phyloP scores from a whole-genome alignment of 306 rosid genomes.

The Casuarina cunninghamiana region DNA sequence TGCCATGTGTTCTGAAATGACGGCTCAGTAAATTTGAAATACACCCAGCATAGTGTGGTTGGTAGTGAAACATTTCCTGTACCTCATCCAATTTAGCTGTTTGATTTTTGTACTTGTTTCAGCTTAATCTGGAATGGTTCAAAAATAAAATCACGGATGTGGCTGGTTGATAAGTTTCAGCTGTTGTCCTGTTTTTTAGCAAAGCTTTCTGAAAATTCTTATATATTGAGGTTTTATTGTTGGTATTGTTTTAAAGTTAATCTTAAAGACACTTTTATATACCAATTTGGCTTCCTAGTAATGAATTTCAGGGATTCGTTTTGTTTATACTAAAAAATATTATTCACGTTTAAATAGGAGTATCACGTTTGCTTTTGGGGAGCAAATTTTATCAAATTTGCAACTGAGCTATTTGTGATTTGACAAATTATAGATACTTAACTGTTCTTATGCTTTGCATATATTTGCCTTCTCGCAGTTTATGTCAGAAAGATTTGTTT shows the following conservation, averaged over 20 bases:
- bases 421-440: background rate
- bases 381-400: background rate
- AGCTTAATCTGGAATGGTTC: slow-evolving; percentile 5
- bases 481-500: background rate
- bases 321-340: background rate
- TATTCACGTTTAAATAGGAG: background rate
- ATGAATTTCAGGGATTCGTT: background rate
- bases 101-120: background rate
- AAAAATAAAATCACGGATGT: background rate
- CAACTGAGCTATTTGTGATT: background rate
- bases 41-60: slow-evolving; percentile 32
- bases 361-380: background rate
- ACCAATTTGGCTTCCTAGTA: background rate
- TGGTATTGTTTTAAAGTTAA: background rate
- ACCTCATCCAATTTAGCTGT: slow-evolving; percentile 24
- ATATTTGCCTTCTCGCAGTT: too few species aligned
- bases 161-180: background rate
- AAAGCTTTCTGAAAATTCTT: background rate
- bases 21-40: slow-evolving; percentile 47
- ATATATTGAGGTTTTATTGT: background rate
- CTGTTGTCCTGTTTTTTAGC: background rate
- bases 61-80: slow-evolving; percentile 28
- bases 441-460: too few species aligned
- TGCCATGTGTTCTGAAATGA: slow-evolving; percentile 76
- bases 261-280: background rate